Evolutionary conservation across 305 asterid genomes (phyloP).

Genomic region (Fraxinus baroniana): DNA sequence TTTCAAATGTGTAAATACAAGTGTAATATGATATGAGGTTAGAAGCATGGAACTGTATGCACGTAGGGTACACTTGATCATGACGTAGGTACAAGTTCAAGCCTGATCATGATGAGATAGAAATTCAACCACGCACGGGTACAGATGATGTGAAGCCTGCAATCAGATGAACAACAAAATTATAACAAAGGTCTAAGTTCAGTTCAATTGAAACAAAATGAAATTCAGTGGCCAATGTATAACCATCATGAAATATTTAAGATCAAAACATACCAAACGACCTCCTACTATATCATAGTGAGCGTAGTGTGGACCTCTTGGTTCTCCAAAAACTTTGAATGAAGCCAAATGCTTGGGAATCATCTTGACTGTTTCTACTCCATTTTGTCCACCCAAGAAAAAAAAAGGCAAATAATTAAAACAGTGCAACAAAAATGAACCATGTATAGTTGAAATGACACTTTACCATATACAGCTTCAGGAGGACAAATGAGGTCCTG

Average conservation of each 20-base stretch:
- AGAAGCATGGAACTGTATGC: not conserved
- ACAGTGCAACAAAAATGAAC: not conserved
- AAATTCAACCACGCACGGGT: constrained; percentile 23
- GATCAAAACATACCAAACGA: constrained; percentile 44
- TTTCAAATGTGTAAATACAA: not conserved
- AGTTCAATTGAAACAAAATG: not conserved
- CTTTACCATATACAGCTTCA: constrained; percentile 76
- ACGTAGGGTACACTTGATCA: not conserved
- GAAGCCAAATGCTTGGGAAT: constrained; percentile 28
- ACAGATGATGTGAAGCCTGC: constrained; percentile 28
- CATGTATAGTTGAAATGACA: not conserved
- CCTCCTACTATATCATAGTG: constrained; percentile 95
- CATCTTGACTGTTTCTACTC: constrained; percentile 70
- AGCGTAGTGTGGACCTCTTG: constrained; percentile 28
- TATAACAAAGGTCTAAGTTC: not conserved
- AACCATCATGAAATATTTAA: not conserved
- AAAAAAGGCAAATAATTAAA: constrained; percentile 3
- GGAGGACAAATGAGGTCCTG: constrained; percentile 91
- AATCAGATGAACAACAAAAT: not conserved
- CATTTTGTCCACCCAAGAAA: constrained; percentile 4
- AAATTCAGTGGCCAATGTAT: not conserved
- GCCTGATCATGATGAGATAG: constrained; percentile 21
- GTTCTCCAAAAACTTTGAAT: constrained; percentile 72
- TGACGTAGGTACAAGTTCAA: not conserved
- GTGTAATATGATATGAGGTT: not conserved